Evolutionary conservation across 108 stramenopile species (phyloP), one percentile per base, ranked within the genome.

Genomic region (Skeletonema potamos): DNA sequence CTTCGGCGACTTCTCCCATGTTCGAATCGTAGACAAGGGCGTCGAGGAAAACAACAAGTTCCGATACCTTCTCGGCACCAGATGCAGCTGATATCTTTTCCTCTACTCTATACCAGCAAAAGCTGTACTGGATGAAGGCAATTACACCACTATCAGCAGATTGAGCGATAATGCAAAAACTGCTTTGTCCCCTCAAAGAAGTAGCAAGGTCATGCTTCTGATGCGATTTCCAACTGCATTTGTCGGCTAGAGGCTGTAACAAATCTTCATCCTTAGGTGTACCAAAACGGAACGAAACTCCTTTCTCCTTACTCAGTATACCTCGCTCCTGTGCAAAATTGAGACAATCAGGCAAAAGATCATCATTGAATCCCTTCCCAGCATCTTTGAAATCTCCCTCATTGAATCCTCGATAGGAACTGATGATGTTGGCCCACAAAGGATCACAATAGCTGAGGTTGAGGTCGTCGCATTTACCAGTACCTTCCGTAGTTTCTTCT

Each of bases 21-120:
- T 13, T 62, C 29, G 55, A 29, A 51, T 54, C 48, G 18, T 59
- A 77, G 34, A 75, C 82, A 27, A 89, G 36, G n/a, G 79, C 82
- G 48, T 86, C 66, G 27, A 89, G 72, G 27, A 84, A 63, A 72
- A 89, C 73, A 10, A 89, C 79, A 4, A 89, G 74, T 73, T 89
- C 88, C 0, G 85, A 78, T 36, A 83, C 60, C 44, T 73, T 81
- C 24, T 71, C 70, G 28, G 62, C 34, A 28, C 36, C 39, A 24
- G 69, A 62, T 36, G 18, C 58, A 7, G 64, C 79, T 41, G 30
- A 22, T 27, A 63, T 70, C 57, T 73, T 79, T 33, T 72, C 68
- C 34, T 71, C 69, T 9, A 81, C 60, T 58, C 66, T 60, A 71
- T 81, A 84, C 83, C 83, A 84, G 57, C 70, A 76, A 58, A 84